Conservation (phyloP, 2,329 filamentous ascomycete species). For the Conoideocrella luteorostrata region DNA sequence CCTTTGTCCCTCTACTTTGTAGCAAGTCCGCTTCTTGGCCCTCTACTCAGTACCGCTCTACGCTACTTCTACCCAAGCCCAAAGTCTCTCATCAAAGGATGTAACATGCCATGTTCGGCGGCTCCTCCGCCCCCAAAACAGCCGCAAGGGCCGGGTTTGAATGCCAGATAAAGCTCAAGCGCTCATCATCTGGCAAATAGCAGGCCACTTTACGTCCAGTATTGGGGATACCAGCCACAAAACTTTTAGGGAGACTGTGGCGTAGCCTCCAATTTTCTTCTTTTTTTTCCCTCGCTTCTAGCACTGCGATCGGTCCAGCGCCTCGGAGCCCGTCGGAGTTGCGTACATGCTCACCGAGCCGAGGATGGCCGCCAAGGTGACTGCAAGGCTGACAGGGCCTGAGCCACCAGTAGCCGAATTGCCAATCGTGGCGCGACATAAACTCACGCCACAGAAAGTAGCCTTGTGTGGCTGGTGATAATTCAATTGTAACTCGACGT, state of each 20-base stretch:
- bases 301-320: constrained; percentile 15
- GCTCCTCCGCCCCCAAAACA: not conserved
- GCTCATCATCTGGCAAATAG: constrained; percentile 1
- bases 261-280: constrained; percentile 11
- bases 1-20: no score
- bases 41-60: no score
- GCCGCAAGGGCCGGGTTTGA: not conserved
- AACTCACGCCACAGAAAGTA: not conserved
- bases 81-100: no score
- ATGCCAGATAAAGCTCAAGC: not conserved
- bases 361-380: constrained; percentile 7
- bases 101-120: constrained; percentile 1
- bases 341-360: constrained; percentile 14
- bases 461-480: constrained; percentile 4
- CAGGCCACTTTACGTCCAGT: not conserved
- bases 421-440: constrained; percentile 11
- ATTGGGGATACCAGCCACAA: constrained; percentile 12
- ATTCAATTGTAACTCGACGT: not conserved
- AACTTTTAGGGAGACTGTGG: constrained; percentile 6
- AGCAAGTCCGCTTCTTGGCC: no score
- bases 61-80: no score
- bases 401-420: not conserved
- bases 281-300: constrained; percentile 9
- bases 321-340: constrained; percentile 26
- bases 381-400: constrained; percentile 2